Conservation (phyloP, 2,329 filamentous ascomycete genomes). For the Allantophomopsis lycopodina region DNA sequence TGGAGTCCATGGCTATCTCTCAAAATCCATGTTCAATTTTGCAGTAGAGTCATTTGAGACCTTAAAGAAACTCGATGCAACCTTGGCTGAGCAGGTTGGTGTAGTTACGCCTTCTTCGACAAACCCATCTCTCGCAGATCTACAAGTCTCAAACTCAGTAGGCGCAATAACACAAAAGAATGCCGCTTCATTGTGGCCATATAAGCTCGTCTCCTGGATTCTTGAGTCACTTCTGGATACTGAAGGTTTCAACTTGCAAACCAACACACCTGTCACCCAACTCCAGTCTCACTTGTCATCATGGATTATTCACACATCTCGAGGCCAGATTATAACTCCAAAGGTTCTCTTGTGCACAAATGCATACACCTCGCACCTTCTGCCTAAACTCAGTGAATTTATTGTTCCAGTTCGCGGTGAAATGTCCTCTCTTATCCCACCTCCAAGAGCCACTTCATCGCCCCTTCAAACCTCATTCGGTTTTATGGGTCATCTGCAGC, state of each 20-base stretch:
- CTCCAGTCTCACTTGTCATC: slow-evolving; percentile 23
- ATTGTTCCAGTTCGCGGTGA: slow-evolving; percentile 70
- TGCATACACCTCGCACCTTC: slow-evolving; percentile 65
- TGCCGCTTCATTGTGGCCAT: slow-evolving; percentile 66
- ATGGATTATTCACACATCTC: slow-evolving; percentile 53
- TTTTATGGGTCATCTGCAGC: slow-evolving; percentile 35
- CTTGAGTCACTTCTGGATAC: slow-evolving; percentile 30
- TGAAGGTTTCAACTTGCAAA: slow-evolving; percentile 54
- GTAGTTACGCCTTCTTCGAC: slow-evolving; percentile 16
- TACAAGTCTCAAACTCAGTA: slow-evolving; percentile 40
- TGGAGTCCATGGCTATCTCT: slow-evolving; percentile 52
- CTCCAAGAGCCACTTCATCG: slow-evolving; percentile 15
- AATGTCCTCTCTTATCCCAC: slow-evolving; percentile 51
- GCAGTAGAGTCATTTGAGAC: slow-evolving; percentile 34
- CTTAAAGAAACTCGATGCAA: slow-evolving; percentile 36
- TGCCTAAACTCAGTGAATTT: slow-evolving; percentile 54
- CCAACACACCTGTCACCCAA: slow-evolving; percentile 48
- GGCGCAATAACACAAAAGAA: slow-evolving; percentile 51
- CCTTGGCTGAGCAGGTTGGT: slow-evolving; percentile 32
- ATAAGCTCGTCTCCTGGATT: slow-evolving; percentile 66
- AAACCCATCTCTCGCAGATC: slow-evolving; percentile 26
- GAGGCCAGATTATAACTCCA: slow-evolving; percentile 49
- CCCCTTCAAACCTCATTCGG: slow-evolving; percentile 29
- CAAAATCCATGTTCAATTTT: slow-evolving; percentile 35
- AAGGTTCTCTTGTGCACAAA: slow-evolving; percentile 71